phyloP scores from a whole-genome alignment of 1,284 basidiomycete species.

The Apiotrichum gracile region DNA sequence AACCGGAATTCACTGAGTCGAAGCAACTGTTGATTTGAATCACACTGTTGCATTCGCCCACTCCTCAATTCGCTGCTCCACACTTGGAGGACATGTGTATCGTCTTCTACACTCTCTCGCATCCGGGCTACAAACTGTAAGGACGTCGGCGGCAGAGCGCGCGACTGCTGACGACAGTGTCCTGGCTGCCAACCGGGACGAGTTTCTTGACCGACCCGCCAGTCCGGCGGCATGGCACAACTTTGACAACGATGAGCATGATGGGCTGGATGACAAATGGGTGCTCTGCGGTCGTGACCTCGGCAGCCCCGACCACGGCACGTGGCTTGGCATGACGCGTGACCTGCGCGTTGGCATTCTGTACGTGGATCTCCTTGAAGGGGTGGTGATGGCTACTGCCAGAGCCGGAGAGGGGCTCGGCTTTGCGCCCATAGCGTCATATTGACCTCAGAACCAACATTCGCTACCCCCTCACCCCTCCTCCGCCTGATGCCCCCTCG shows the following conservation, averaged over 20 bases:
- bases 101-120: slow-evolving; percentile 38
- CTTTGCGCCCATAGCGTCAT: too few relatives aligned
- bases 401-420: too few relatives aligned
- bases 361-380: slow-evolving; percentile 19
- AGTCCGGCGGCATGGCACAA: slow-evolving; percentile 39
- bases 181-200: slow-evolving; percentile 44
- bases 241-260: slow-evolving; percentile 24
- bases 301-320: slow-evolving; percentile 27
- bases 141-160: neutral
- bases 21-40: too few relatives aligned
- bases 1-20: too few relatives aligned
- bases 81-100: slow-evolving; percentile 33
- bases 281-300: slow-evolving; percentile 35
- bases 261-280: slow-evolving; percentile 5
- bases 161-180: slow-evolving; percentile 19
- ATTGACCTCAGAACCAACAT: slow-evolving; percentile 37
- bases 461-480: slow-evolving; percentile 20
- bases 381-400: too few relatives aligned
- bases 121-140: slow-evolving; percentile 41
- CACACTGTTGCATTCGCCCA: neutral
- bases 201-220: slow-evolving; percentile 39
- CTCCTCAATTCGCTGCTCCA: neutral
- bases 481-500: slow-evolving; percentile 26
- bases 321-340: slow-evolving; percentile 41
- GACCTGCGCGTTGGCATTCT: slow-evolving; percentile 38